Evolutionary conservation across 805 yeast genomes (phyloP).

Genomic region (Cyberlindnera bimundalis): DNA sequence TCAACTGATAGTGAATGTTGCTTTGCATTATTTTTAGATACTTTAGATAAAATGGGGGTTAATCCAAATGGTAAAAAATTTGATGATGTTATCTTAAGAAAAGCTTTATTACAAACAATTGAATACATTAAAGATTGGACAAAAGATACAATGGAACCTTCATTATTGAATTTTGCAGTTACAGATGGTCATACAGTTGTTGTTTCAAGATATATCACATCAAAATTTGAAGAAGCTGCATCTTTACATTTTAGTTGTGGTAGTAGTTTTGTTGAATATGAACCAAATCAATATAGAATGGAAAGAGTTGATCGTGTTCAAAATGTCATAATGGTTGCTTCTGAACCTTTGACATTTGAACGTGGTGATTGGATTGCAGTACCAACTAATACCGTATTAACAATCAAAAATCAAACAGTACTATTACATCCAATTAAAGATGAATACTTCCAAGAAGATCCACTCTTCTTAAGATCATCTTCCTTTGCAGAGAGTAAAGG

Average conservation of each 20-base stretch:
- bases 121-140: conserved; percentile 79
- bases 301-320: conserved; percentile 90
- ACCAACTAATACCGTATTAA: conserved; percentile 84
- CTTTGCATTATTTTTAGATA: conserved; percentile 82
- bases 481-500: conserved; percentile 89
- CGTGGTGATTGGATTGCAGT: conserved; percentile 97
- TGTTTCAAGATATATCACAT: conserved; percentile 83
- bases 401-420: conserved; percentile 82
- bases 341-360: conserved; percentile 95
- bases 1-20: conserved; percentile 95
- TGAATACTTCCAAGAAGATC: conserved; percentile 78
- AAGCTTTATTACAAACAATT: conserved; percentile 72
- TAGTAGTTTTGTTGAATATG: conserved; percentile 82
- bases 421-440: conserved; percentile 87
- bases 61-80: conserved; percentile 56
- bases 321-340: conserved; percentile 93
- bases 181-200: conserved; percentile 89
- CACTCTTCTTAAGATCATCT: conserved; percentile 64
- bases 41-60: conserved; percentile 68
- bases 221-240: conserved; percentile 92
- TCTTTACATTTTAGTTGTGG: conserved; percentile 94
- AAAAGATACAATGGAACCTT: conserved; percentile 69
- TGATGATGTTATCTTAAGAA: conserved; percentile 55
- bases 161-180: conserved; percentile 87
- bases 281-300: conserved; percentile 91